Conservation (phyloP, 1,139 yeast species). For the Diutina siamensis region DNA sequence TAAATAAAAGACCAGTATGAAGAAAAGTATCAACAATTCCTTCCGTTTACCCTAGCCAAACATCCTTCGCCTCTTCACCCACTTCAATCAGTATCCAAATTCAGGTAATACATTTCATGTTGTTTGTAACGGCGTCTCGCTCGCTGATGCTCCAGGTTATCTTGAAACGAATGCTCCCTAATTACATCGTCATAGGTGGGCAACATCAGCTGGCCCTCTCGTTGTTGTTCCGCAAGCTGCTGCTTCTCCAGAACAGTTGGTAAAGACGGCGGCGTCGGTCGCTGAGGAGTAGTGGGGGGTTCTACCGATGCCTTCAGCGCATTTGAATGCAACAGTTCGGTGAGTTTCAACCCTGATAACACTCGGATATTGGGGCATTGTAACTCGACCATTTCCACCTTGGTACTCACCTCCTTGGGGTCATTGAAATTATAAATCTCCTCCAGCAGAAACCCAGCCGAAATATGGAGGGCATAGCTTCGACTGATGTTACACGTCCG, state of each 20-base stretch:
- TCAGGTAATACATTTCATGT: conserved; percentile 3
- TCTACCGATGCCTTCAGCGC: background rate
- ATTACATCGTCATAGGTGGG: conserved; percentile 11
- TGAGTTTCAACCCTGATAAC: conserved; percentile 26
- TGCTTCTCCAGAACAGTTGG: background rate
- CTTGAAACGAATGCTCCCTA: conserved; percentile 8
- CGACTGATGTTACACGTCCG: conserved; percentile 46
- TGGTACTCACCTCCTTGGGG: conserved; percentile 12
- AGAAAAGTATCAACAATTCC: background rate
- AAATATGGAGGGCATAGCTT: conserved; percentile 30
- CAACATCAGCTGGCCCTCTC: background rate
- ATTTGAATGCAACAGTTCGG: background rate
- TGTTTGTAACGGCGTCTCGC: conserved; percentile 8
- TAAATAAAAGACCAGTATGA: background rate
- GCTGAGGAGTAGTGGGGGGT: background rate
- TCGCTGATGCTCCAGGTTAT: conserved; percentile 9
- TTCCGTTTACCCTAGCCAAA: too few relatives aligned
- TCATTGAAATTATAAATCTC: conserved; percentile 10
- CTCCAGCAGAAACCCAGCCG: conserved; percentile 29
- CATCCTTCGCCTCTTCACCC: too few relatives aligned
- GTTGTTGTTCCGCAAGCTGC: background rate
- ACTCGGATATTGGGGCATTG: conserved; percentile 26
- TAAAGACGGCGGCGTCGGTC: background rate
- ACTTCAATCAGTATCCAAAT: background rate
- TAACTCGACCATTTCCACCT: conserved; percentile 22